Evolutionary conservation across 352 stramenopile genomes (phyloP), one percentile per base, ranked within the genome.

Genomic region (Pythium phragmiticola): DNA sequence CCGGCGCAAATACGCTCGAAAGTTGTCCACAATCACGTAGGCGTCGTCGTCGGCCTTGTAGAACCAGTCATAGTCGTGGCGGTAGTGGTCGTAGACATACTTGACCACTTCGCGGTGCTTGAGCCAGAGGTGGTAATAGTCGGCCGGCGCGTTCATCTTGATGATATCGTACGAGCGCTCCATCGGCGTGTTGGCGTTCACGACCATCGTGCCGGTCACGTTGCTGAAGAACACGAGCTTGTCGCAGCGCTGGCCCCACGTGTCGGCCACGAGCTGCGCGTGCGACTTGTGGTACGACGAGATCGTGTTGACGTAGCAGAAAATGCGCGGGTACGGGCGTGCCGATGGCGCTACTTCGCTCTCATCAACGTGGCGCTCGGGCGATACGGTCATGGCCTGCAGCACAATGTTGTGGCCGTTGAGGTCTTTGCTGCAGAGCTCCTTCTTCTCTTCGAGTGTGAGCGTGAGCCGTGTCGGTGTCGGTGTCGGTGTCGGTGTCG

Each of bases 1-100:
- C 14, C 79, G 68, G 7, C 50, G 49, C 39, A 94, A 41, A 57
- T 90, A 94, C 21, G 73, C 60, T 7, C 77, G 72, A 50, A 94
- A 66, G 60, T 94, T 94, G 64, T 94, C 83, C 42, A 92, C 45
- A 30, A 94, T 72, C 13, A 94, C 81, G 62, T 89, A 94, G 8
- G 85, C 83, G 59, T 94, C 85, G 70, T 94, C 85, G 59, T 94
- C 85, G 4, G 80, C 78, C 61, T 94, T 94, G 74, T 94, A 94
- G 60, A 94, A 92, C 85, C 85, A 94, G 72, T 94, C 83, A 59
- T 80, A 94, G 34, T 85, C 81, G 71, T 94, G 78, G 12, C 85
- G 85, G 53, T 87, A 92, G 66, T 80, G 72, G 47, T 80, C 52
- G 71, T 90, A 76, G 11, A 91, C 78, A 63, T 92, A 91, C 34